Evolutionary conservation across 2,329 filamentous ascomycete genomes (phyloP).

Genomic region (Chaetomium sp.): DNA sequence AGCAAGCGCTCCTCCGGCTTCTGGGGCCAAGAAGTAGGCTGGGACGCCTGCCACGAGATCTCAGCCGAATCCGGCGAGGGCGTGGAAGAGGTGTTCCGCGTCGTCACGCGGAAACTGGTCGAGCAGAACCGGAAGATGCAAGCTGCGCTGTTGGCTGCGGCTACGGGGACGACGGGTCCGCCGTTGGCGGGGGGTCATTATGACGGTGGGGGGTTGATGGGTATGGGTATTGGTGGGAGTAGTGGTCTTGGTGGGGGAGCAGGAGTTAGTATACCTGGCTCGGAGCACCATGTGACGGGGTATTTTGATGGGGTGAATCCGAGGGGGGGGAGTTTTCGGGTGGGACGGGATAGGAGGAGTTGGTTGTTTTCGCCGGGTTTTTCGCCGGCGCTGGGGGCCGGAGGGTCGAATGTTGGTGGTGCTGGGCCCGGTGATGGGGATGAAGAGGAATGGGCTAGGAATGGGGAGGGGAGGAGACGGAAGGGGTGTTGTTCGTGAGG

Average conservation of each 20-base stretch:
- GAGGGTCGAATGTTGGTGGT: background rate
- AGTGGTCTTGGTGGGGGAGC: background rate
- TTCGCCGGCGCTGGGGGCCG: constrained; percentile 30
- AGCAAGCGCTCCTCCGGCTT: constrained; percentile 66
- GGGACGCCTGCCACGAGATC: constrained; percentile 97
- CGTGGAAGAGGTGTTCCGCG: constrained; percentile 90
- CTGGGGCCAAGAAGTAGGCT: constrained; percentile 89
- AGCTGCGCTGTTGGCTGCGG: constrained; percentile 52
- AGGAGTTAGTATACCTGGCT: too few relatives aligned
- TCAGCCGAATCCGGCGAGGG: constrained; percentile 90
- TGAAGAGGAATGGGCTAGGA: background rate
- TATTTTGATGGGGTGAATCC: constrained; percentile 48
- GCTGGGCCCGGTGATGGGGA: background rate
- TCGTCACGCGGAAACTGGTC: constrained; percentile 56
- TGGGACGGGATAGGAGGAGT: constrained; percentile 51
- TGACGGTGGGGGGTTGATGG: constrained; percentile 35
- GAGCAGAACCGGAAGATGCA: constrained; percentile 59
- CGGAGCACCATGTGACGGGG: background rate
- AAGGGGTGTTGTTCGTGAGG: background rate
- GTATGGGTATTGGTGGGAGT: constrained; percentile 12
- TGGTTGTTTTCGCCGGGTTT: constrained; percentile 53
- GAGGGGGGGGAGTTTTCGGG: constrained; percentile 45
- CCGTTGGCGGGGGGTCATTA: background rate
- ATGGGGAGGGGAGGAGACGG: background rate
- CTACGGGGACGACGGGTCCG: constrained; percentile 41